phyloP scores from a whole-genome alignment of 2,329 filamentous ascomycete species.

The Talaromyces sp. region DNA sequence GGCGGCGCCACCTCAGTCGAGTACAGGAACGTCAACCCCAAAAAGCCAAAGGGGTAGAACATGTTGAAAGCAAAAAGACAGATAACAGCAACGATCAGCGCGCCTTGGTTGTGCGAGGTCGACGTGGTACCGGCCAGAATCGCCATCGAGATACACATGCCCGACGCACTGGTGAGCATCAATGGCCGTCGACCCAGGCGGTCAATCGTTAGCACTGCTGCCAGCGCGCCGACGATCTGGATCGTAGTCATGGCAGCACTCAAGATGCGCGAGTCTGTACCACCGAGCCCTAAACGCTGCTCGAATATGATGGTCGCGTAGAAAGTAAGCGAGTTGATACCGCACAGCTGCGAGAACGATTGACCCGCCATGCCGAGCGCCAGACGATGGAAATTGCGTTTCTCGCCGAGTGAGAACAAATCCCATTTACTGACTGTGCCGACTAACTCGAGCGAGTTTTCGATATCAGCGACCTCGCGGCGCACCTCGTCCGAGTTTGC shows the following conservation, averaged over 20 bases:
- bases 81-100: slow-evolving; percentile 8
- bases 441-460: slow-evolving; percentile 30
- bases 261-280: slow-evolving; percentile 25
- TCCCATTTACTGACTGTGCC: slow-evolving; percentile 26
- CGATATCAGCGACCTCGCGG: slow-evolving; percentile 34
- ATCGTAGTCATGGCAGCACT: slow-evolving; percentile 49
- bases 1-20: slow-evolving; percentile 10
- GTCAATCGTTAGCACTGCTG: slow-evolving; percentile 48
- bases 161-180: slow-evolving; percentile 48
- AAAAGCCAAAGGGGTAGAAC: slow-evolving; percentile 12
- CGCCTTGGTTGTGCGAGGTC: slow-evolving; percentile 10
- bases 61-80: slow-evolving; percentile 9
- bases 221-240: slow-evolving; percentile 50
- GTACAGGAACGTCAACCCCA: slow-evolving; percentile 10
- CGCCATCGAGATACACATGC: slow-evolving; percentile 52
- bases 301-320: slow-evolving; percentile 33
- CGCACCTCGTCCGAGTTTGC: slow-evolving; percentile 31
- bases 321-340: slow-evolving; percentile 32
- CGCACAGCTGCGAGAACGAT: slow-evolving; percentile 33
- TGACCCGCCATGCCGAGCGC: slow-evolving; percentile 27
- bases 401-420: slow-evolving; percentile 33
- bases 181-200: slow-evolving; percentile 45
- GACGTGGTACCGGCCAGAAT: slow-evolving; percentile 18
- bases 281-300: slow-evolving; percentile 21
- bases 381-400: slow-evolving; percentile 29